Evolutionary conservation across 805 yeast species (phyloP).

Genomic region (Candida chauliodis): DNA sequence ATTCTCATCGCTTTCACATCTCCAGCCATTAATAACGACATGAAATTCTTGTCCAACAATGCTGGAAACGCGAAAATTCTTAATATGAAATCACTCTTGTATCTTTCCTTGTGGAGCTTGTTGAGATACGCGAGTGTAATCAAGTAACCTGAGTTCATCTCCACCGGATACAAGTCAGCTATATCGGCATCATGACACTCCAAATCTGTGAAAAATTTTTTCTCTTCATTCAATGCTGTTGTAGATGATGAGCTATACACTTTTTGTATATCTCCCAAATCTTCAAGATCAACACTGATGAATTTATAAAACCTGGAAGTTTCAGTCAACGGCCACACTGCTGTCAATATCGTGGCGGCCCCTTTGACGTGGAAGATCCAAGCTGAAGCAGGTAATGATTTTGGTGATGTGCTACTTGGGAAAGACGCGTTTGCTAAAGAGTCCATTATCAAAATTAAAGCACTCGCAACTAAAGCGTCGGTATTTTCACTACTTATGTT

Average conservation of each 20-base stretch:
- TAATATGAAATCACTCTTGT: constrained; percentile 80
- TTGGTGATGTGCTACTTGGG: constrained; percentile 47
- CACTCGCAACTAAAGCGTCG: constrained; percentile 91
- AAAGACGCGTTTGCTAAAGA: constrained; percentile 85
- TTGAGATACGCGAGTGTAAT: constrained; percentile 85
- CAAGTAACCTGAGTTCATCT: constrained; percentile 77
- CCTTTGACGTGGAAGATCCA: constrained; percentile 98
- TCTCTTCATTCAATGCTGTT: constrained; percentile 9
- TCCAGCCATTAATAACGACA: constrained; percentile 75
- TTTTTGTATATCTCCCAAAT: constrained; percentile 70
- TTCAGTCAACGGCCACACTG: constrained; percentile 84
- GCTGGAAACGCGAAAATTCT: constrained; percentile 94
- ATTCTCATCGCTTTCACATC: constrained; percentile 87
- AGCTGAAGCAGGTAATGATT: constrained; percentile 83
- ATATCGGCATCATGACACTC: constrained; percentile 85
- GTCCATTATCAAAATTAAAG: constrained; percentile 85
- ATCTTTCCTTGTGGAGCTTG: constrained; percentile 75
- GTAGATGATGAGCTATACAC: constrained; percentile 16
- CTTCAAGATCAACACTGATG: constrained; percentile 81
- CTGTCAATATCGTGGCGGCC: constrained; percentile 91
- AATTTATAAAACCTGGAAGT: constrained; percentile 41
- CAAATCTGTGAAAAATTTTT: constrained; percentile 48
- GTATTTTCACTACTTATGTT: constrained; percentile 81
- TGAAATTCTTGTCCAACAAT: constrained; percentile 72
- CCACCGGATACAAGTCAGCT: constrained; percentile 82